Evolutionary conservation across 1,284 basidiomycete genomes (phyloP).

Genomic region (Marasmius tenuissimus): DNA sequence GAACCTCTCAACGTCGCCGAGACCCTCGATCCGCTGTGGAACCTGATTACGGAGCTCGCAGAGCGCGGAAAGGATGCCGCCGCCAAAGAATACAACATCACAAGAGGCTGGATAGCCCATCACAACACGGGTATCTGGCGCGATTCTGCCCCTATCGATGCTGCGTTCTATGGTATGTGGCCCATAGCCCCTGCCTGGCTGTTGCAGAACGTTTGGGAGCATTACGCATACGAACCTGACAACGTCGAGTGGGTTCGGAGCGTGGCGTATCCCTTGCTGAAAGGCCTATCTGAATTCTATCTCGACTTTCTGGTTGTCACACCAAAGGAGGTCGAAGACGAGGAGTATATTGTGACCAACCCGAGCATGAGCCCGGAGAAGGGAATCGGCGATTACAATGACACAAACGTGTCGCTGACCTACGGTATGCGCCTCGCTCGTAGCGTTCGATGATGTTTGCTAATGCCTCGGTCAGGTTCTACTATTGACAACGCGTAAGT

Average conservation of each 20-base stretch:
- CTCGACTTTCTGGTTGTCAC: conserved; percentile 14
- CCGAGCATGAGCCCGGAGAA: conserved; percentile 20
- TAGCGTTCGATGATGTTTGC: not conserved
- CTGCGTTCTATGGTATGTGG: conserved; percentile 21
- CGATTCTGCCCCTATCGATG: conserved; percentile 16
- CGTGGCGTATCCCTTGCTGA: conserved; percentile 19
- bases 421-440: conserved; percentile 7
- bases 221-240: conserved; percentile 18
- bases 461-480: conserved; percentile 6
- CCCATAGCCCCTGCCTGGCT: conserved; percentile 17
- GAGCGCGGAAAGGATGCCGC: conserved; percentile 10
- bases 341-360: conserved; percentile 18
- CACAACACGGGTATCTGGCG: conserved; percentile 11
- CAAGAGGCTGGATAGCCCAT: conserved; percentile 12
- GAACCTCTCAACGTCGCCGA: conserved; percentile 15
- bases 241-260: conserved; percentile 13
- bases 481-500: conserved; percentile 20
- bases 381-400: conserved; percentile 16
- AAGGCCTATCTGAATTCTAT: conserved; percentile 18
- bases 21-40: conserved; percentile 16
- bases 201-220: conserved; percentile 18
- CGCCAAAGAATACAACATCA: conserved; percentile 14
- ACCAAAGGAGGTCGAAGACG: conserved; percentile 12
- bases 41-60: conserved; percentile 14
- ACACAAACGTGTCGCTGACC: conserved; percentile 15